Conservation (phyloP, 2,329 filamentous ascomycete species). For the Botryosphaeria dothidea region DNA sequence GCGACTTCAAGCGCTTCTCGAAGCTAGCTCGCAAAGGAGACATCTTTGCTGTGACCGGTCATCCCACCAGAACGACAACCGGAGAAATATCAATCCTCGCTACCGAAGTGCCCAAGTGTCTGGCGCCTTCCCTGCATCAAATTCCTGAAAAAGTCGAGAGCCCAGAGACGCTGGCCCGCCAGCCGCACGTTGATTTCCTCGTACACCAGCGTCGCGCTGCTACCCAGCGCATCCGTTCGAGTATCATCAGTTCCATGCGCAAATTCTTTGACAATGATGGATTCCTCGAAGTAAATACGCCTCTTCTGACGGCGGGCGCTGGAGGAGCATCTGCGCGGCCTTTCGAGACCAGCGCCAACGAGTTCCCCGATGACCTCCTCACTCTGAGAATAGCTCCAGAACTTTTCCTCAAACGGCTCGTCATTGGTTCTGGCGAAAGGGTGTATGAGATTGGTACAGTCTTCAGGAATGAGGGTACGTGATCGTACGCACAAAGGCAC, state of each 20-base stretch:
- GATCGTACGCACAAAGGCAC: not conserved
- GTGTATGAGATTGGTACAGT: slow-evolving; percentile 92
- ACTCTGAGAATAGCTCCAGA: slow-evolving; percentile 89
- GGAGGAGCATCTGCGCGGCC: slow-evolving; percentile 87
- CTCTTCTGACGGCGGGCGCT: slow-evolving; percentile 77
- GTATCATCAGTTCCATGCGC: slow-evolving; percentile 73
- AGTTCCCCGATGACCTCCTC: slow-evolving; percentile 70
- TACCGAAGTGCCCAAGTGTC: slow-evolving; percentile 65
- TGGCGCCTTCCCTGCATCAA: slow-evolving; percentile 77
- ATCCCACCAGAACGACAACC: slow-evolving; percentile 66
- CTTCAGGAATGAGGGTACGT: slow-evolving; percentile 84
- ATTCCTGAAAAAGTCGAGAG: slow-evolving; percentile 72
- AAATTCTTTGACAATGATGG: slow-evolving; percentile 69
- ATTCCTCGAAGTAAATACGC: slow-evolving; percentile 89
- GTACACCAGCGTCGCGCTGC: slow-evolving; percentile 70
- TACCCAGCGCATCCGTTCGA: slow-evolving; percentile 70
- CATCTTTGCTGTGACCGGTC: slow-evolving; percentile 63
- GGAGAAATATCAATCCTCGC: slow-evolving; percentile 77
- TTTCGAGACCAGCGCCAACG: slow-evolving; percentile 77
- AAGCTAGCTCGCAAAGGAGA: slow-evolving; percentile 77
- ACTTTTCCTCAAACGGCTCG: slow-evolving; percentile 88
- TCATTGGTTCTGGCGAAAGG: slow-evolving; percentile 83
- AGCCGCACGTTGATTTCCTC: slow-evolving; percentile 84
- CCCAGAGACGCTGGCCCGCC: slow-evolving; percentile 70
- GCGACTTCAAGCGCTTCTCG: slow-evolving; percentile 61